Base-by-base conservation (phyloP, 768 basidiomycete species). In the Naganishia friedmannii region DNA sequence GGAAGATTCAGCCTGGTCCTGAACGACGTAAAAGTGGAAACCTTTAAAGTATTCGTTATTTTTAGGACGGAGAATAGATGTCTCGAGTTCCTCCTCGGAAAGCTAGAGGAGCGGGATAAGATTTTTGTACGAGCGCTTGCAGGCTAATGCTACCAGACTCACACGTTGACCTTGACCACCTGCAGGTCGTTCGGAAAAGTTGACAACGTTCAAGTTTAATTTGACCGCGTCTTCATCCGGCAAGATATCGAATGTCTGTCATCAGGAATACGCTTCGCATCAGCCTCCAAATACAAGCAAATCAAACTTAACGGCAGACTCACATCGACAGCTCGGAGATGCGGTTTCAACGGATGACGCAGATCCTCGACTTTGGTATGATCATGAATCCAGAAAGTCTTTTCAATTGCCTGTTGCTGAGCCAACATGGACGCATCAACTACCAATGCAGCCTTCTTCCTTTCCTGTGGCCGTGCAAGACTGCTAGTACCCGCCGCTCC, bases 401-500 rank as follows among this genome's bases (percentile, higher is more conserved):
- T 69, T 58, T 80, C 77, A 23, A 80, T 79, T 0, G 74, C 77
- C 63, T 76, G 75, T 12, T 79, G 70, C 58, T 80, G 79, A 10
- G 79, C 77, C 15, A 73, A 72, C 69, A 77, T 77, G 12, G 79
- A 78, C 28, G 75, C 79, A 68, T 80, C 79, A 0, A 63, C 26
- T 42, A 26, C 12, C n/a, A 45, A 2, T 26, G 39, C 60, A 21
- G 21, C 32, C 15, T 66, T 31, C 31, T 28, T 66, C 48, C 31
- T 37, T 13, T 53, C 65, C 10, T 13, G 21, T 32, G 65, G 48
- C 15, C 48, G 48, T 26, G 53, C 65, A 34, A 53, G 65, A 34
- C 65, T 26, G 23, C 65, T 54, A 12, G 53, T 29, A 15, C 28
- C 53, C 1, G 48, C 53, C 7, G 63, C 45, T 19, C 63, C 63